Evolutionary conservation across 306 rosid genomes (phyloP), one percentile per base, ranked within the genome.

Genomic region (Prinsepia uniflora): DNA sequence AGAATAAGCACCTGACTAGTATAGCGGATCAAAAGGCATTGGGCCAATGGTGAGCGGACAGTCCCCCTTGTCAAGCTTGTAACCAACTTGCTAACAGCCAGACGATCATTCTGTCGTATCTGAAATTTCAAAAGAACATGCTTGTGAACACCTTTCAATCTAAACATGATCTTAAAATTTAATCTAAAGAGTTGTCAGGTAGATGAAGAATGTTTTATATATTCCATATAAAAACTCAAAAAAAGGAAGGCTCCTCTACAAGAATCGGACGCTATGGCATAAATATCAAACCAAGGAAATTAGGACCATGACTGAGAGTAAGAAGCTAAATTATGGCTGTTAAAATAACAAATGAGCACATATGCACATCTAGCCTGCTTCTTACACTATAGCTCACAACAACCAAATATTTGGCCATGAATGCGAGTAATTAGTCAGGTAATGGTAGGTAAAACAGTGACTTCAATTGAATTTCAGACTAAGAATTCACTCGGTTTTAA

Each of bases 41-140:
- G 97, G 49, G 99, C 99, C 82, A 94, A 80, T n/a, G 99, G 99
- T 42, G 99, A 94, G 77, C 99, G 95, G 67, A 86, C 97, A 69
- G 87, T 81, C 75, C 98, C 98, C 81, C 87, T 89, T 52, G 99
- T 94, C 83, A 94, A 84, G 89, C 99, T 94, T 80, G 97, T 91
- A 74, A 94, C 99, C 80, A 94, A 85, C 83, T 91, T 91, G 91
- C 92, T 94, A 72, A 94, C 96, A 79, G 99, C 99, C 30, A 91
- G 86, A 55, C 97, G 92, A 78, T 94, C 99, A 81, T 94, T 94
- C 80, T 94, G 99, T 44, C 99, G 85, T 69, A 94, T 94, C 99
- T 94, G 90, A 76, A 83, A 86, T 78, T 67, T 74, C 57, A 43
- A 70, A 76, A 63, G 46, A n/a, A 69, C 10, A 59, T 42, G n/a